A percentile compares a stretch with the other conserved stretches of the same genome.
These are phyloP conservation scores for Sugiyamaella chiloensis DNA, from an alignment of 805 yeast genomes.

Conservation along the genomic window DNA sequence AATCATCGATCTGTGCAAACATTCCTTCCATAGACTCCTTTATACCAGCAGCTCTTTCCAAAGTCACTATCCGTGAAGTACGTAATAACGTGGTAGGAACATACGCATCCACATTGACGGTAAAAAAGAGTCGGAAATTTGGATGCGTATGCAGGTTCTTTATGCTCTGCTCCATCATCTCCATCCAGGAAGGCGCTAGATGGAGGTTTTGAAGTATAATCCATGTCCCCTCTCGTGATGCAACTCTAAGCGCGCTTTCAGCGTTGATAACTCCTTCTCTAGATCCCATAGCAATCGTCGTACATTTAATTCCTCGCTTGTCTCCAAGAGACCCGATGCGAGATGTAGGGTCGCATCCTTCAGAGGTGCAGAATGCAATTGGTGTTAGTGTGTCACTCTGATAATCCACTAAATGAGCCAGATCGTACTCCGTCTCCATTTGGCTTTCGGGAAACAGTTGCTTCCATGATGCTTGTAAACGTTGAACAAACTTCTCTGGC, in stretches of 20 bases:
- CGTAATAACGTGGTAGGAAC: conserved; percentile 58
- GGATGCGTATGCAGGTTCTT: conserved; percentile 31
- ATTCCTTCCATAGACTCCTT: conserved; percentile 45
- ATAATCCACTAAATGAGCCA: conserved; percentile 24
- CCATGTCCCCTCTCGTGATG: conserved; percentile 59
- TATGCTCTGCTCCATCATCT: conserved; percentile 47
- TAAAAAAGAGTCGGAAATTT: conserved; percentile 58
- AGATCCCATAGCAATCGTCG: conserved; percentile 67
- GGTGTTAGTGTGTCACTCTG: conserved; percentile 31
- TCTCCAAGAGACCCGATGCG: conserved; percentile 48
- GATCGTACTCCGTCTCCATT: conserved; percentile 14
- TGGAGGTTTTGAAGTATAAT: conserved; percentile 78
- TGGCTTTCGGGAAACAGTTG: neutral
- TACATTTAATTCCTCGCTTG: conserved; percentile 30
- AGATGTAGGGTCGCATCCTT: conserved; percentile 65
- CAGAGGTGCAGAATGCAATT: conserved; percentile 54
- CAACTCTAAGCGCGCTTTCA: conserved; percentile 46
- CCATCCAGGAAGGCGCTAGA: conserved; percentile 63
- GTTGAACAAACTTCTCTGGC: conserved; percentile 14
- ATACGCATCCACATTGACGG: conserved; percentile 47
- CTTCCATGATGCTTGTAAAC: conserved; percentile 9
- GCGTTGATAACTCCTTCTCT: conserved; percentile 60
- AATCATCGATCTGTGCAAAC: conserved; percentile 27
- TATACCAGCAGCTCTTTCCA: conserved; percentile 64
- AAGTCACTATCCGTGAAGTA: conserved; percentile 51